Conservation (phyloP, 2,329 filamentous ascomycete genomes). For the Penicillium concentricum region DNA sequence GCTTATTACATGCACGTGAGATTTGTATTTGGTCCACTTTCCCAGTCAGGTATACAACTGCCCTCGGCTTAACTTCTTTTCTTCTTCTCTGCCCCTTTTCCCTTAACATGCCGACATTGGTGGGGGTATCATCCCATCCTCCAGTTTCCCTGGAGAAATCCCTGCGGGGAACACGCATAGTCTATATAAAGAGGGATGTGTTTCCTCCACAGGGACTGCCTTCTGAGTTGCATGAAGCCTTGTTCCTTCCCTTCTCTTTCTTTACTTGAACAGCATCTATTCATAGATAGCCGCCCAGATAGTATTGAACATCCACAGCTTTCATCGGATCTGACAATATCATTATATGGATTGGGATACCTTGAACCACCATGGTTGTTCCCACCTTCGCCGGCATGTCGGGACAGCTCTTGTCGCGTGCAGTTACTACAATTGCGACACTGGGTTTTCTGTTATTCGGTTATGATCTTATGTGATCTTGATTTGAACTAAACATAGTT, state of each 20-base stretch:
- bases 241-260: not conserved
- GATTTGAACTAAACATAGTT: not conserved
- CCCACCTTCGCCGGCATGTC: conserved; percentile 5
- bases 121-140: too few species aligned
- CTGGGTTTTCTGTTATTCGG: conserved; percentile 57
- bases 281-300: not conserved
- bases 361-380: not conserved
- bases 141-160: not conserved
- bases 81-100: too few species aligned
- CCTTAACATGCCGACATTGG: too few species aligned
- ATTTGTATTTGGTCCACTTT: too few species aligned
- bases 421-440: conserved; percentile 2
- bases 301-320: too few species aligned
- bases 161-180: not conserved
- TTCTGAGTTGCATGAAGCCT: too few species aligned
- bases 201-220: not conserved
- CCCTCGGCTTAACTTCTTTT: too few species aligned
- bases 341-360: not conserved
- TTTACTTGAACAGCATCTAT: not conserved
- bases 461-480: conserved; percentile 45
- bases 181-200: not conserved
- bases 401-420: not conserved
- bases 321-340: too few species aligned
- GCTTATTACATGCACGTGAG: too few species aligned
- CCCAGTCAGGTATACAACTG: too few species aligned